These are phyloP conservation scores for Physcomitrellopsis africana DNA, from an alignment of 225 moss, liverwort and hornwort species.

Conservation along the genomic window DNA sequence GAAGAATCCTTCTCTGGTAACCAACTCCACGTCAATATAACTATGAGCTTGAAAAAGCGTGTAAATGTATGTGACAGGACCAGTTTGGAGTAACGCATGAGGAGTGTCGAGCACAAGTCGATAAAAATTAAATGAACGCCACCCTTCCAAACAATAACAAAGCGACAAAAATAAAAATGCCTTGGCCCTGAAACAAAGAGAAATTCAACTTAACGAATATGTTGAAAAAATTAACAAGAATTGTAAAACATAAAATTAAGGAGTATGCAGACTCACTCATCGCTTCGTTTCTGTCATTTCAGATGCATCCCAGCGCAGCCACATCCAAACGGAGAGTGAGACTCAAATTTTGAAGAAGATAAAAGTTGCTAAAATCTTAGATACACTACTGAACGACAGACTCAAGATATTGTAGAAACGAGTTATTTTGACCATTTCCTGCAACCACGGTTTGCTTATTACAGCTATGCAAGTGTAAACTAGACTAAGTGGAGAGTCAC, in stretches of 20 bases:
- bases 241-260: neutral
- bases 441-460: no score
- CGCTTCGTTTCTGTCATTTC: slow-evolving; percentile 51
- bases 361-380: slow-evolving; percentile 6
- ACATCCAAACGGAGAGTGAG: slow-evolving; percentile 13
- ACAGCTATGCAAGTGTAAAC: neutral
- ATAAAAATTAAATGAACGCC: no score
- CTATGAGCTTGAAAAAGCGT: neutral
- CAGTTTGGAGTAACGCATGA: neutral
- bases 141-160: neutral
- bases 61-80: neutral
- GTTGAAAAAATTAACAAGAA: neutral
- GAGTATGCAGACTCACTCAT: slow-evolving; percentile 40
- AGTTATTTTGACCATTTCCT: no score
- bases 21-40: neutral
- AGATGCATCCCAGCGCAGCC: slow-evolving; percentile 17
- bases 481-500: neutral
- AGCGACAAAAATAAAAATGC: neutral
- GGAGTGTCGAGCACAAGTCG: no score
- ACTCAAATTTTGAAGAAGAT: neutral
- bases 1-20: neutral
- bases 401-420: no score
- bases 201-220: neutral
- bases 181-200: neutral
- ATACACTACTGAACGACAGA: neutral